Evolutionary conservation across 495 filamentous ascomycete species (phyloP).

Genomic region (Glonium stellatum): DNA sequence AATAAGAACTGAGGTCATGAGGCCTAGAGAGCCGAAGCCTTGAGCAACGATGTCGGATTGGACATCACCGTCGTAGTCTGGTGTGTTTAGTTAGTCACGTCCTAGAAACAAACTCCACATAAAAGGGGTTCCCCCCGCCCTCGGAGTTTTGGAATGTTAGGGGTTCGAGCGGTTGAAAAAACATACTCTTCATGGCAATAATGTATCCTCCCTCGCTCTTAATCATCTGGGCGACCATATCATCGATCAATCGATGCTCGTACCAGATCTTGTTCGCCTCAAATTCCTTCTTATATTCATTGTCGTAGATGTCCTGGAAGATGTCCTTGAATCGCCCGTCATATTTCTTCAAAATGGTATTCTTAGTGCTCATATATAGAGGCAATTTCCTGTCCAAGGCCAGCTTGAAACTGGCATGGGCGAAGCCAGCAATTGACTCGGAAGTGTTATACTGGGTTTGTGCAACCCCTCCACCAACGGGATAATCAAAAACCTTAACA

Average conservation of each 20-base stretch:
- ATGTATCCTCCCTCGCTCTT: slow-evolving; percentile 92
- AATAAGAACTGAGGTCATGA: slow-evolving; percentile 96
- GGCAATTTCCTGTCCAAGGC: slow-evolving; percentile 79
- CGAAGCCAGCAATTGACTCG: slow-evolving; percentile 89
- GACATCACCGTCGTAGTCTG: slow-evolving; percentile 95
- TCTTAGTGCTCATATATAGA: slow-evolving; percentile 99
- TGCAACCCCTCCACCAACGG: slow-evolving; percentile 73
- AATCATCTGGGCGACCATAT: slow-evolving; percentile 99
- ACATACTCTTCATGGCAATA: slow-evolving; percentile 94
- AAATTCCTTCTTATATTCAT: slow-evolving; percentile 77
- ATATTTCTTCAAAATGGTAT: slow-evolving; percentile 98
- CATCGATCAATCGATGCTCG: slow-evolving; percentile 96
- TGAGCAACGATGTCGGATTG: slow-evolving; percentile 98
- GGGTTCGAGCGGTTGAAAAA: background rate
- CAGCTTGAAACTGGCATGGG: slow-evolving; percentile 92
- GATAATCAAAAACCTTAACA: slow-evolving; percentile 86
- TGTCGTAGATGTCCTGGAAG: slow-evolving; percentile 94
- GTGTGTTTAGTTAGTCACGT: slow-evolving; percentile 3
- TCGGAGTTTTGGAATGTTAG: too few species aligned
- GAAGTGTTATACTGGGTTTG: slow-evolving; percentile 97
- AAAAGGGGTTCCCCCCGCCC: background rate
- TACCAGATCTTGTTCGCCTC: slow-evolving; percentile 94
- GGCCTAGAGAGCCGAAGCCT: slow-evolving; percentile 93
- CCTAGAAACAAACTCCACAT: background rate
- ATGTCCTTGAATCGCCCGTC: slow-evolving; percentile 98